phyloP scores from a whole-genome alignment of 2,329 filamentous ascomycete species.

The Shiraia sp. region DNA sequence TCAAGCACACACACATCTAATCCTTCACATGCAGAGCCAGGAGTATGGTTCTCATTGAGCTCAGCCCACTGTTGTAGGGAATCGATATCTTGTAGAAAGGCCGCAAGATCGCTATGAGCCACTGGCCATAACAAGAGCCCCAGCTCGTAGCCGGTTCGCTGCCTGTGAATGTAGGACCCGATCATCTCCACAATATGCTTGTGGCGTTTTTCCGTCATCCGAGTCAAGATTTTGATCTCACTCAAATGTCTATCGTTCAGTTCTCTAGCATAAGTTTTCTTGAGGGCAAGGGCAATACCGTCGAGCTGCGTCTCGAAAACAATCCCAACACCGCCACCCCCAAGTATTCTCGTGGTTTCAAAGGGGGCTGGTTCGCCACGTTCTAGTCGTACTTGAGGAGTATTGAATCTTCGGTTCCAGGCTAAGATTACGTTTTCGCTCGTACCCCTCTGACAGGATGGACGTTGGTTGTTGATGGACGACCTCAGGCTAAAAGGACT shows the following conservation, averaged over 20 bases:
- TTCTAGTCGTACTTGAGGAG: too few relatives aligned
- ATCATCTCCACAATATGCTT: conserved; percentile 22
- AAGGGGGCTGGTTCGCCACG: too few relatives aligned
- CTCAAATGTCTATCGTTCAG: conserved; percentile 4
- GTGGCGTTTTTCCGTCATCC: conserved; percentile 4
- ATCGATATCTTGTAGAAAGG: conserved; percentile 6
- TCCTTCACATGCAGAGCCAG: not conserved
- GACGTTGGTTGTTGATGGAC: too few relatives aligned
- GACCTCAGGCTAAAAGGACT: too few relatives aligned
- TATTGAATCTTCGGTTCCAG: too few relatives aligned
- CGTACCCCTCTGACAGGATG: too few relatives aligned
- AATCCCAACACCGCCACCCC: conserved; percentile 16
- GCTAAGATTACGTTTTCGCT: too few relatives aligned
- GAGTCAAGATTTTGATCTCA: conserved; percentile 23
- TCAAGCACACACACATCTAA: not conserved
- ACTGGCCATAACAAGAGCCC: conserved; percentile 25
- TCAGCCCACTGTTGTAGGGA: not conserved
- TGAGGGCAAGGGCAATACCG: conserved; percentile 22
- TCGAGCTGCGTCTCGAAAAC: conserved; percentile 22
- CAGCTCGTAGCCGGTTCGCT: not conserved
- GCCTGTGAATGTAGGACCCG: conserved; percentile 23
- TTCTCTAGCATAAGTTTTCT: conserved; percentile 13
- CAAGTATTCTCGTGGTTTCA: too few relatives aligned
- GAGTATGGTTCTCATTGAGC: not conserved
- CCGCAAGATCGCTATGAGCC: conserved; percentile 23